These are phyloP conservation scores for Hypericum perforatum DNA, from an alignment of 345 rosid genomes.

Conservation along the genomic window DNA sequence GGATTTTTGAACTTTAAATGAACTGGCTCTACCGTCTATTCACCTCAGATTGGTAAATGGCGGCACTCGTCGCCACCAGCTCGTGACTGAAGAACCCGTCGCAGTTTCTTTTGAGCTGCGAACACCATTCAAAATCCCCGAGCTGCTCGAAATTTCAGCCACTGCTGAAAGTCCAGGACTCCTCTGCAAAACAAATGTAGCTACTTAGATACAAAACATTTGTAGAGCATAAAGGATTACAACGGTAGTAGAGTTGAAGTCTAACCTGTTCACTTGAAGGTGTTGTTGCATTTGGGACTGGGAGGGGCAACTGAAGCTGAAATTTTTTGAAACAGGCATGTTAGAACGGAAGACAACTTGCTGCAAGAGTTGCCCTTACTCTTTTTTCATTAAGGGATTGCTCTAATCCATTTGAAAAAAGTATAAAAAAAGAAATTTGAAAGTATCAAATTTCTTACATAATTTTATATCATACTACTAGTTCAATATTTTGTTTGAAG, in stretches of 20 bases:
- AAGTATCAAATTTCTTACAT: too few relatives aligned
- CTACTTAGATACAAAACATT: conserved; percentile 3
- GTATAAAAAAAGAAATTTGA: background rate
- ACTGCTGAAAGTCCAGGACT: conserved; percentile 17
- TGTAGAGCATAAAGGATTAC: background rate
- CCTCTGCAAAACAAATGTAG: conserved; percentile 32
- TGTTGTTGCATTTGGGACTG: conserved; percentile 17
- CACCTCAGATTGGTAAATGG: conserved; percentile 24
- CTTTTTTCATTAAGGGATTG: background rate
- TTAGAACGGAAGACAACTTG: background rate
- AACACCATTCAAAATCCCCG: conserved; percentile 17
- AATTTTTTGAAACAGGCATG: background rate
- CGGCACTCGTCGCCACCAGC: conserved; percentile 18
- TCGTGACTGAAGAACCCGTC: conserved; percentile 18
- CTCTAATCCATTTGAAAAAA: conserved; percentile 4
- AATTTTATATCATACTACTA: background rate
- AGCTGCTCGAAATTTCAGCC: conserved; percentile 21
- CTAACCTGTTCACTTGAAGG: conserved; percentile 35
- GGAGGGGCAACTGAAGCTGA: conserved; percentile 27
- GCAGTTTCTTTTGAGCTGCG: conserved; percentile 14
- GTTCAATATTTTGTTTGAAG: background rate
- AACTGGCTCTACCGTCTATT: conserved; percentile 21
- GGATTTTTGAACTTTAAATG: background rate
- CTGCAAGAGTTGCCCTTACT: background rate
- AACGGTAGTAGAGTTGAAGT: background rate